Base-by-base conservation (phyloP, 192 early-diverging fungal genomes). In the Coemansia sp. region DNA sequence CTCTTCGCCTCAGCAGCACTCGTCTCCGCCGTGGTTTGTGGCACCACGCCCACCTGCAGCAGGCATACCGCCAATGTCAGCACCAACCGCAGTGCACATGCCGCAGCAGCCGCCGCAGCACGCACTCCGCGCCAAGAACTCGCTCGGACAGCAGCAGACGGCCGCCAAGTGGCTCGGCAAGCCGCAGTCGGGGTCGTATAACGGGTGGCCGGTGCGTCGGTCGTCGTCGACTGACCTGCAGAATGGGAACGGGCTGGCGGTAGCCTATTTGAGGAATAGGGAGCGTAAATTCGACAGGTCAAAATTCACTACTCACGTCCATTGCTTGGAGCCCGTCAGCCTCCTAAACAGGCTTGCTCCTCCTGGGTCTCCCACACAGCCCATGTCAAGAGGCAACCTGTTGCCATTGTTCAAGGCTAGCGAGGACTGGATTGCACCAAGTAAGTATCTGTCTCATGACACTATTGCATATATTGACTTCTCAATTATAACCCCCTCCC, bases 341-440 rank as follows among this genome's bases (percentile, higher is more conserved):
- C 67, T 80, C 31, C 38, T 80, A 7, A 58, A 59, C 62, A 66
- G 63, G 62, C 28, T 59, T 13, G 6, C 46, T 33, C 33, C 20
- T 16, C 18, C 31, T 35, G 31, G 50, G 21, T 46, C 51, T 9
- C 33, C 35, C 6, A n/a, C 37, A 24, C 33, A 59, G 43, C 62
- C 62, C 21, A 60, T 34, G 5, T 59, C 48, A 1, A 69, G 65
- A 31, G 77, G 77, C 11, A 80, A 74, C 20, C 16, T 80, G 62
- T 60, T 69, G 33, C 77, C 77, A 8, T 53, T 80, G 51, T 80
- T 66, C 63, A 80, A 80, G 66, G 77, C 73, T 53, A 74, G 61
- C 40, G 77, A 80, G 18, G 77, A 80, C 35, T 80, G 77, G 77
- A 74, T 80, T 66, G 69, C 72, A 23, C 77, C 77, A 59, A 66